Evolutionary conservation across 768 basidiomycete species (phyloP), one percentile per base, ranked within the genome.

Genomic region (Calocera cornea): DNA sequence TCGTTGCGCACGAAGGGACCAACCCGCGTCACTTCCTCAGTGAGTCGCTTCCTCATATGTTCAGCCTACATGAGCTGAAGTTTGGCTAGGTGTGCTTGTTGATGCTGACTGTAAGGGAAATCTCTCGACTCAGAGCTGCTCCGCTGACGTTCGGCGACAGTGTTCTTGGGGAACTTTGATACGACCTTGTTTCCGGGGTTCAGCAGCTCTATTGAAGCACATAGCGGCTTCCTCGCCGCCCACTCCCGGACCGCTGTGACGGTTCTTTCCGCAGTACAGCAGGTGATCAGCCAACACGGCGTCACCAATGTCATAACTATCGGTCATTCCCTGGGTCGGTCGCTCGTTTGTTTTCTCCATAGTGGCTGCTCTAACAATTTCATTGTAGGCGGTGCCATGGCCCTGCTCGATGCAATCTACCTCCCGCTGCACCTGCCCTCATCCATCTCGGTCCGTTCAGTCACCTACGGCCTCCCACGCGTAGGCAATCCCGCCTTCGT

Each of bases 1-100:
- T 87, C n/a, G 83, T 86, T 8, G 82, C 81, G 0, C 85, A 86
- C 69, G 78, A 87, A 72, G 86, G 86, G 17, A 86, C 86, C 2
- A 82, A 87, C 68, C 83, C 84, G 7, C 79, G 76, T 0, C 73
- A 82, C 67, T 70, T 87, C 85, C 75, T 85, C 70, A 73, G 79
- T 66, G 11, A 38, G 0, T 31, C 44, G 67, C 19, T 19, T 2
- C 60, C 67, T 7, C 70, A 36, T 50, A 40, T n/a, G n/a, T n/a
- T 40, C 54, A 60, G 19, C 65, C 38, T 24, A 63, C 31, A 12
- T 12, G 27, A n/a, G 24, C 63, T 77, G 5, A 80, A 65, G 80
- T 82, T 36, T 10, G 74, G 29, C 65, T 80, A 5, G 68, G 54
- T 33, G 7, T 76, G 64, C 74, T 84, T 38, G 82, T 81, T 0